Evolutionary conservation across 2,329 filamentous ascomycete genomes (phyloP).

Genomic region (Elsinoe fawcettii): DNA sequence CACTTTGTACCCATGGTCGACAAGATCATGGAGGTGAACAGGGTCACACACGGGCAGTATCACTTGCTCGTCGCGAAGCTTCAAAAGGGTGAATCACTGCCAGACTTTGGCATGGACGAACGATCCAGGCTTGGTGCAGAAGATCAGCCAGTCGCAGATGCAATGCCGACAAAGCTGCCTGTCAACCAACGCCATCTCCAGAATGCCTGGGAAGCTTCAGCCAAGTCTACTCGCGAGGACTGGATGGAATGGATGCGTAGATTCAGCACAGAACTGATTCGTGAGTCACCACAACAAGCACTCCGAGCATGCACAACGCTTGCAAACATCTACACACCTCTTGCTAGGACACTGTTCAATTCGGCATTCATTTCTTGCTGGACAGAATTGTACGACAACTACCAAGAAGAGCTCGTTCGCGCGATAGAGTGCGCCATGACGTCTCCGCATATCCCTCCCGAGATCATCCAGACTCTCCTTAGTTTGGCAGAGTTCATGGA

Average conservation of each 20-base stretch:
- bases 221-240: conserved; percentile 95
- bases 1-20: conserved; percentile 92
- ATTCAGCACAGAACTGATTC: conserved; percentile 89
- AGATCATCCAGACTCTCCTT: conserved; percentile 85
- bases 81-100: conserved; percentile 89
- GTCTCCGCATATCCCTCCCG: conserved; percentile 89
- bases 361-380: conserved; percentile 98
- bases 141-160: conserved; percentile 71
- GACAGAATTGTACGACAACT: conserved; percentile 94
- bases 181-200: conserved; percentile 98
- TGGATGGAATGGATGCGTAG: conserved; percentile 99
- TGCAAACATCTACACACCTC: conserved; percentile 81
- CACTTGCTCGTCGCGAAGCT: conserved; percentile 86
- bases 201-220: conserved; percentile 91
- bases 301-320: conserved; percentile 86
- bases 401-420: conserved; percentile 90
- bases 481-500: conserved; percentile 99
- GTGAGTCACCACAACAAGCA: conserved; percentile 93
- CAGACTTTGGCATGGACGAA: conserved; percentile 81
- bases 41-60: conserved; percentile 89
- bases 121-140: conserved; percentile 62
- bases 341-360: conserved; percentile 93
- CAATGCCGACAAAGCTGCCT: conserved; percentile 67
- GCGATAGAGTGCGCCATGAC: conserved; percentile 95
- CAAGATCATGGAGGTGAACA: conserved; percentile 68